A percentile compares a stretch with the other conserved stretches of the same genome.
phyloP scores from a whole-genome alignment of 2,329 filamentous ascomycete species.

The Trichoderma sp. region DNA sequence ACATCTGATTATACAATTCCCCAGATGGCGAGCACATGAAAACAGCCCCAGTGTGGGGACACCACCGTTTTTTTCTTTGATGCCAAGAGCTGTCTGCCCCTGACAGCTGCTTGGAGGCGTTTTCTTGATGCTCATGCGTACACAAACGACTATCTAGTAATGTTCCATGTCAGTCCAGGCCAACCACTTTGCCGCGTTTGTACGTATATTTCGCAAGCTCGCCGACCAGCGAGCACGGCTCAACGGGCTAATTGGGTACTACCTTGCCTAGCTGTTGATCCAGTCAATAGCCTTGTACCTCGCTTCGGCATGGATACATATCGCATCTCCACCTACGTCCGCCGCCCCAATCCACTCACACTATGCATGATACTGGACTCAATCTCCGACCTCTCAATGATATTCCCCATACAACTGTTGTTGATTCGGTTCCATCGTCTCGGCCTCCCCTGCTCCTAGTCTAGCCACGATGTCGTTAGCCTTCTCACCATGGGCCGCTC shows the following conservation, averaged over 20 bases:
- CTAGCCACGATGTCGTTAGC: neutral
- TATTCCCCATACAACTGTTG: neutral
- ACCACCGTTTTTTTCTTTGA: neutral
- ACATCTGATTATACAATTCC: slow-evolving; percentile 1
- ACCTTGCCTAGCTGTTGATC: neutral
- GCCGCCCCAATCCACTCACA: slow-evolving; percentile 5
- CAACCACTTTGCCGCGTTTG: slow-evolving; percentile 8
- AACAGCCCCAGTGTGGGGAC: neutral
- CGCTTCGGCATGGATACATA: slow-evolving; percentile 8
- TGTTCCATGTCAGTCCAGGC: slow-evolving; percentile 6
- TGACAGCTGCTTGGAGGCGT: neutral
- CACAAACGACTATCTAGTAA: neutral
- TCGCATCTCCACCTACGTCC: slow-evolving; percentile 9
- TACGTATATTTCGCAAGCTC: slow-evolving; percentile 5
- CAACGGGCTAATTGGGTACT: neutral
- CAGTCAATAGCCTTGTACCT: neutral
- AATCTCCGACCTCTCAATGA: slow-evolving; percentile 12
- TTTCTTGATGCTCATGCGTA: neutral
- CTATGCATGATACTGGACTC: slow-evolving; percentile 17
- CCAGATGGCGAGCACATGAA: neutral
- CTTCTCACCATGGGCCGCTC: neutral
- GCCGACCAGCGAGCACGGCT: neutral
- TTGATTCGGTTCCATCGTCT: slow-evolving; percentile 11
- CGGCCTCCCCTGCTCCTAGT: neutral
- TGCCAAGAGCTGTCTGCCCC: neutral